Evolutionary conservation across 2,329 filamentous ascomycete species (phyloP), one percentile per base, ranked within the genome.

Genomic region (Penicillium concentricum): DNA sequence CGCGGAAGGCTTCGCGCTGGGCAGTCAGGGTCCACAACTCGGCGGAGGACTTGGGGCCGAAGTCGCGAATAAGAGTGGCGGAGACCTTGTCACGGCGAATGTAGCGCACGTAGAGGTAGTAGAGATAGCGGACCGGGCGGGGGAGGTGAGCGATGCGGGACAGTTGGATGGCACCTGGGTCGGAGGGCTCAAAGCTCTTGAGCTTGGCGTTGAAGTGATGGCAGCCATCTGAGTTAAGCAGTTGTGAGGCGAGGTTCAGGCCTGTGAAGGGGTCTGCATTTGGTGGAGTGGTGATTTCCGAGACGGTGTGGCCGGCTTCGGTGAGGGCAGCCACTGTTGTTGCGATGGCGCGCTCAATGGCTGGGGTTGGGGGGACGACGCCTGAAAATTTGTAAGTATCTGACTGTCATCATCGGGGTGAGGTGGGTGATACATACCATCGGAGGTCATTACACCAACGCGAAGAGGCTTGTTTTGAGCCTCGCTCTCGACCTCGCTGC

Each of bases 51-150:
- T 92, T 92, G 52, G 84, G 82, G 51, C 86, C 82, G 84, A 90
- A 96, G 66, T 87, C 80, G 42, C 82, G 81, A 45, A 97, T 77
- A 6, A 97, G 75, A 0, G 86, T 87, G 0, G 92, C 91, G 89
- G 91, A 96, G 47, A 92, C 75, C 1, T 78, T 72, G 71, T 97
- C 92, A 12, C 86, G 78, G 52, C 86, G 84, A 60, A 97, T 79
- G 72, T 96, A 95, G 67, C 88, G 88, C n/a, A 94, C 87, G 83
- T 89, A 97, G 6, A 92, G 83, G 71, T 92, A 94, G 78, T 96
- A 91, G n/a, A 94, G 68, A 72, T 89, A 95, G 71, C 91, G 91
- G 64, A 96, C 69, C 5, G 88, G 85, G 7, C 86, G 79, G 15
- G 91, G 88, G 15, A 96, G 82, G 41, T 79, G 80, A 78, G 92